Percentiles rank a stretch among this genome's conserved stretches.
Conservation (phyloP, 352 stramenopile species). For the Pythium inflatum region DNA sequence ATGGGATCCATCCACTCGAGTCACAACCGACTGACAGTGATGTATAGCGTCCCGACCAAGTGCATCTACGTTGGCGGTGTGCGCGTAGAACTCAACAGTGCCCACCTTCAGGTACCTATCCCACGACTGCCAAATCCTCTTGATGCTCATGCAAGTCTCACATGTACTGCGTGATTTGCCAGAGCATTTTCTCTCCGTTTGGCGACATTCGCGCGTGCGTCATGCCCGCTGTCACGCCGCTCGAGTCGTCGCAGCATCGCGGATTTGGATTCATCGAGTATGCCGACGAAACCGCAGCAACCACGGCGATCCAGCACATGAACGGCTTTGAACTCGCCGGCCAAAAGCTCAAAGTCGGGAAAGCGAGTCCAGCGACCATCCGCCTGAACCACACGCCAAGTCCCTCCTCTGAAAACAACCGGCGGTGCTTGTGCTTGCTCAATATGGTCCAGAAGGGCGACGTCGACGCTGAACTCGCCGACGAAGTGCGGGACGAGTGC, state of each 20-base stretch:
- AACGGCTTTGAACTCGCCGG: conserved; percentile 79
- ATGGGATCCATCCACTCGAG: too few species aligned
- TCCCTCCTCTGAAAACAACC: too few species aligned
- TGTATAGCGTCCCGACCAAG: conserved; percentile 70
- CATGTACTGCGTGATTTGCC: background rate
- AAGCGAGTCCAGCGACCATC: conserved; percentile 71
- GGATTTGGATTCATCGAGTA: conserved; percentile 83
- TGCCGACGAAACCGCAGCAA: conserved; percentile 55
- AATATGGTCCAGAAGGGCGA: conserved; percentile 75
- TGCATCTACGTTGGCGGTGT: conserved; percentile 77
- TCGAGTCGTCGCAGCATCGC: conserved; percentile 64
- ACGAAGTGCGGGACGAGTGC: conserved; percentile 74
- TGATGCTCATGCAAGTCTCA: too few species aligned
- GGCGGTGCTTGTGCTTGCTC: conserved; percentile 67
- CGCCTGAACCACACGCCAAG: conserved; percentile 57
- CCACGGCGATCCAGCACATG: conserved; percentile 83
- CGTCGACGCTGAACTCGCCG: conserved; percentile 71
- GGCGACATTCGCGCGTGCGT: conserved; percentile 66
- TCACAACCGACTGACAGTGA: too few species aligned
- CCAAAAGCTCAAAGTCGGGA: conserved; percentile 76
- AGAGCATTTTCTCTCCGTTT: conserved; percentile 86
- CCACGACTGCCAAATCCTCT: background rate
- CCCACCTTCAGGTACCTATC: conserved; percentile 64
- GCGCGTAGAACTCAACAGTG: conserved; percentile 72
- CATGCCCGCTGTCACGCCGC: conserved; percentile 61